Evolutionary conservation across 2,329 filamentous ascomycete genomes (phyloP), one percentile per base, ranked within the genome.

Genomic region (Paracamarosporium sp.): DNA sequence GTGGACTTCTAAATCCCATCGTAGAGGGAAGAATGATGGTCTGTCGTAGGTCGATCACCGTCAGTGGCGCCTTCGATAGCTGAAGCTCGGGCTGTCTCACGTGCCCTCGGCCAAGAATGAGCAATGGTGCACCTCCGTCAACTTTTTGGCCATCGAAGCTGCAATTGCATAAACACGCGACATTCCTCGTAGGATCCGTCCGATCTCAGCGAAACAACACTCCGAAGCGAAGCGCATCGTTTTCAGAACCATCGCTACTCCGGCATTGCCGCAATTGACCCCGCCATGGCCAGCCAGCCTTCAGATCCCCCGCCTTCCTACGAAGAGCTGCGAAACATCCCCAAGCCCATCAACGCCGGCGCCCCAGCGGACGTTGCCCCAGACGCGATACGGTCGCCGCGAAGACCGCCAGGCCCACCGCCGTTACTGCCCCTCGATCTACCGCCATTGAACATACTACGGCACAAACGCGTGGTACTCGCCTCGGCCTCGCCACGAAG

Each of bases 401-500:
- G 50, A 50, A 72, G 75, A 53, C 73, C 77, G 22, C 73, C 77
- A 22, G 50, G 53, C 52, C 78, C 80, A n/a, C 65, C 78, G 53
- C 82, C 82, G 13, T 86, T 87, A 7, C 82, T 86, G 41, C 90
- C 91, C 1, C 86, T 98, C 60, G 85, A 92, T 60, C 84, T 98
- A 17, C 93, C 94, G 15, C 88, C 93, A 55, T 81, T 99, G 57
- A 86, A 86, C 68, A 83, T 89, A 69, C 86, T 99, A 63, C 88
- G 90, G 70, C 85, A 85, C 53, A 92, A 91, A 76, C 85, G 94
- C 63, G 88, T 97, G 5, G 91, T 99, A 65, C 88, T 99, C 27
- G 95, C 95, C 51, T 97, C 93, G 2, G 88, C 90, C 20, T 97
- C 93, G 1, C 95, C 95, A 0, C 85, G 95, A 43, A 86, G 95